Evolutionary conservation across 2,329 filamentous ascomycete species (phyloP).

Genomic region (Tolypocladium nubicola): DNA sequence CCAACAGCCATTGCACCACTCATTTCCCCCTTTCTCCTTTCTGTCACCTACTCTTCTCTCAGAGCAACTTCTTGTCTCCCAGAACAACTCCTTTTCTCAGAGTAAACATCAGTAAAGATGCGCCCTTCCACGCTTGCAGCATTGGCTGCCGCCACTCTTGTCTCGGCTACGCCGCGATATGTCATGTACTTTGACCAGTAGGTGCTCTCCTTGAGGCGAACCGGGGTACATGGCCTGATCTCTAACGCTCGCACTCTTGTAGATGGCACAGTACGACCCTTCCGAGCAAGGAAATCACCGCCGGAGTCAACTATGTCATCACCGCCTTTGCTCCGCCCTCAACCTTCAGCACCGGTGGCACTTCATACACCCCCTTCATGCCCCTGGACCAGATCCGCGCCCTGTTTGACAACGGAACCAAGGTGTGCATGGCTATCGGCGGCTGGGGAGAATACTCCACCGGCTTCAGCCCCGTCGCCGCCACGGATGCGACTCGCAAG

Average conservation of each 20-base stretch:
- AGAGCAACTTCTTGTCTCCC: too few relatives aligned
- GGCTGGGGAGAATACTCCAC: constrained; percentile 49
- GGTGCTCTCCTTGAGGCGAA: constrained; percentile 6
- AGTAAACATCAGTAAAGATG: constrained; percentile 1
- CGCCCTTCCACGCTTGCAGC: constrained; percentile 5
- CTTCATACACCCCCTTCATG: constrained; percentile 41
- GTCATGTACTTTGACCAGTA: constrained; percentile 38
- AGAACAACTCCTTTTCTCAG: background rate
- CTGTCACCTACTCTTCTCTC: background rate
- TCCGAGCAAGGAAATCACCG: constrained; percentile 24
- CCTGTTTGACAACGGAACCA: constrained; percentile 40
- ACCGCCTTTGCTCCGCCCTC: constrained; percentile 42
- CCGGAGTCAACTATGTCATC: constrained; percentile 42
- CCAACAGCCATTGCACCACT: background rate
- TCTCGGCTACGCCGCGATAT: constrained; percentile 14
- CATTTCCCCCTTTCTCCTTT: background rate
- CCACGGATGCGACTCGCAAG: constrained; percentile 33
- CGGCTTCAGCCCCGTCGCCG: constrained; percentile 42
- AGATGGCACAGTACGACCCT: constrained; percentile 30
- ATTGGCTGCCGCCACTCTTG: constrained; percentile 9
- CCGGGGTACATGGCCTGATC: background rate
- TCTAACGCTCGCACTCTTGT: background rate
- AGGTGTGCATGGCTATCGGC: constrained; percentile 54
- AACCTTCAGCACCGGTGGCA: constrained; percentile 31
- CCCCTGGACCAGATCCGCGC: constrained; percentile 37